A percentile compares a stretch with the other conserved stretches of the same genome.
Conservation (phyloP, 345 rosid genomes). For the Odontarrhena argentea region DNA sequence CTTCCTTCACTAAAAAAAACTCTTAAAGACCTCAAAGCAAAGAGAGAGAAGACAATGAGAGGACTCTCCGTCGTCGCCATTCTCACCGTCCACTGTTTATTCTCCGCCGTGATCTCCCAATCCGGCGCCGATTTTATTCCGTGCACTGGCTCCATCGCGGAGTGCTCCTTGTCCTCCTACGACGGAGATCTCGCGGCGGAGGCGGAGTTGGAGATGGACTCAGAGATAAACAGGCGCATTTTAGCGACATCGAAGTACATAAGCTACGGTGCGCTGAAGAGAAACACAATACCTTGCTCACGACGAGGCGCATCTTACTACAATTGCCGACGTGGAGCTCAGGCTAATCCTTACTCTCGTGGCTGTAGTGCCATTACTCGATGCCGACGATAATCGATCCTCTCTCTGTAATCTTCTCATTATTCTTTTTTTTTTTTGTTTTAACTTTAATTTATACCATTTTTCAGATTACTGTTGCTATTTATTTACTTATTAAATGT, state of each 20-base stretch:
- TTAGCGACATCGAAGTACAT: slow-evolving; percentile 61
- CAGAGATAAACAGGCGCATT: slow-evolving; percentile 83
- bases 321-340: slow-evolving; percentile 71
- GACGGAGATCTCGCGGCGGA: slow-evolving; percentile 20
- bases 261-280: slow-evolving; percentile 83
- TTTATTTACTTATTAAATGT: slow-evolving; percentile 3
- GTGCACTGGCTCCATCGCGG: slow-evolving; percentile 72
- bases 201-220: slow-evolving; percentile 62
- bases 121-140: slow-evolving; percentile 44
- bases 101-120: slow-evolving; percentile 32
- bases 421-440: slow-evolving; percentile 21
- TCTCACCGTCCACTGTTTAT: slow-evolving; percentile 47
- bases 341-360: slow-evolving; percentile 81
- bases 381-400: slow-evolving; percentile 54
- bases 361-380: slow-evolving; percentile 78
- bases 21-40: background rate
- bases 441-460: slow-evolving; percentile 2
- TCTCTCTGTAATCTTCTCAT: too few species aligned
- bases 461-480: slow-evolving; percentile 12
- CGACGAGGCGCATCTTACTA: slow-evolving; percentile 88
- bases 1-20: background rate
- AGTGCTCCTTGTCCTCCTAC: slow-evolving; percentile 46
- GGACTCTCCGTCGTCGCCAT: slow-evolving; percentile 43
- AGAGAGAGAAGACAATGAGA: slow-evolving; percentile 30
- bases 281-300: slow-evolving; percentile 81